These are phyloP conservation scores for Alternaria atra DNA, from an alignment of 2,329 filamentous ascomycete species.

Conservation along the genomic window DNA sequence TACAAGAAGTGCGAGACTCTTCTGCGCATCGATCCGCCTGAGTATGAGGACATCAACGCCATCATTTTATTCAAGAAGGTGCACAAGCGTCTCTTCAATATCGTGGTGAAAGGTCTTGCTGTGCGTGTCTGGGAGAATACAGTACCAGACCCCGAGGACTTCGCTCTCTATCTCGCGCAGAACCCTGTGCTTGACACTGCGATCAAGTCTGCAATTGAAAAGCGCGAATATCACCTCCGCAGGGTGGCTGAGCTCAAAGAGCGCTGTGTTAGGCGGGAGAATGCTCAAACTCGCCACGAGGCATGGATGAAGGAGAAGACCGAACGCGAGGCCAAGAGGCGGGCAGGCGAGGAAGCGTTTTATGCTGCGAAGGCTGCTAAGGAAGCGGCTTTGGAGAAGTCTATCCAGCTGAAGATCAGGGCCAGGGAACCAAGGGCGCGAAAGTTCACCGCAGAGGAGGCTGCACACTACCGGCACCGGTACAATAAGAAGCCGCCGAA, in stretches of 20 bases:
- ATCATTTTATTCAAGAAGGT: background rate
- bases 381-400: background rate
- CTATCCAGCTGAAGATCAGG: background rate
- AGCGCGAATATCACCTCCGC: too few relatives aligned
- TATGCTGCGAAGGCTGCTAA: background rate
- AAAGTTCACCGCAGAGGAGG: background rate
- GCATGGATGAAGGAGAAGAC: background rate
- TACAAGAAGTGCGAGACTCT: background rate
- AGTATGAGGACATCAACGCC: background rate
- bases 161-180: background rate
- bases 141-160: background rate
- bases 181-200: background rate
- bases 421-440: background rate
- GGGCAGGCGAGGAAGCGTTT: background rate
- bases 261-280: background rate
- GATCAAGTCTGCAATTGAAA: too few relatives aligned
- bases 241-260: background rate
- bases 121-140: background rate
- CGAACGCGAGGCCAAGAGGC: background rate
- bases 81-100: background rate
- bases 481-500: background rate
- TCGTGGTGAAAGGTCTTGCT: rapidly evolving
- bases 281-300: background rate
- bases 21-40: background rate
- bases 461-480: background rate